A percentile compares a stretch with the other conserved stretches of the same genome.
These are phyloP conservation scores for Eimeria maxima DNA, from an alignment of 169 alveolate species.

Conservation along the genomic window DNA sequence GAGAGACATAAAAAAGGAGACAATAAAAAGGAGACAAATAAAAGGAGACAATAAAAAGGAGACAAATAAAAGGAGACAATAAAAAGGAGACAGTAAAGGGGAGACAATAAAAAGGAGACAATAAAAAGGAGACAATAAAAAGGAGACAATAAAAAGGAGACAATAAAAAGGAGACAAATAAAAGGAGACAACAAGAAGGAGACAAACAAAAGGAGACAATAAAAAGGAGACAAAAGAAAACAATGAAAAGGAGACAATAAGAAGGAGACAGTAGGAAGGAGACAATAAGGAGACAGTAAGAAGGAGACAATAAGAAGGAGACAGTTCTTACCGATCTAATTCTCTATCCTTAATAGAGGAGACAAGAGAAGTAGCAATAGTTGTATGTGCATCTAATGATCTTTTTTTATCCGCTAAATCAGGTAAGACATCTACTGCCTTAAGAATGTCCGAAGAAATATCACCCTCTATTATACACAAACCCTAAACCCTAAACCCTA, in stretches of 20 bases:
- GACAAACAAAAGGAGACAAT: not conserved
- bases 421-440: constrained; percentile 85
- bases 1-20: not conserved
- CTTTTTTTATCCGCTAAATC: constrained; percentile 87
- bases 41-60: not conserved
- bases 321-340: not conserved
- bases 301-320: not conserved
- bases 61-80: not conserved
- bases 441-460: constrained; percentile 57
- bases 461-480: not conserved
- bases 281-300: not conserved
- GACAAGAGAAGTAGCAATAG: constrained; percentile 85
- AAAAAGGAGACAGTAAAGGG: not conserved
- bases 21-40: not conserved
- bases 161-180: not conserved
- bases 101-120: not conserved
- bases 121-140: not conserved
- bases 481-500: constrained; percentile 6
- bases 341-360: constrained; percentile 30
- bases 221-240: not conserved
- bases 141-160: not conserved
- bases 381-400: constrained; percentile 87
- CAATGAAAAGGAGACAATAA: not conserved
- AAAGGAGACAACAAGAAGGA: not conserved
- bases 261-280: not conserved